phyloP scores from a whole-genome alignment of 768 basidiomycete genomes.

The Leccinum subgranulosum region DNA sequence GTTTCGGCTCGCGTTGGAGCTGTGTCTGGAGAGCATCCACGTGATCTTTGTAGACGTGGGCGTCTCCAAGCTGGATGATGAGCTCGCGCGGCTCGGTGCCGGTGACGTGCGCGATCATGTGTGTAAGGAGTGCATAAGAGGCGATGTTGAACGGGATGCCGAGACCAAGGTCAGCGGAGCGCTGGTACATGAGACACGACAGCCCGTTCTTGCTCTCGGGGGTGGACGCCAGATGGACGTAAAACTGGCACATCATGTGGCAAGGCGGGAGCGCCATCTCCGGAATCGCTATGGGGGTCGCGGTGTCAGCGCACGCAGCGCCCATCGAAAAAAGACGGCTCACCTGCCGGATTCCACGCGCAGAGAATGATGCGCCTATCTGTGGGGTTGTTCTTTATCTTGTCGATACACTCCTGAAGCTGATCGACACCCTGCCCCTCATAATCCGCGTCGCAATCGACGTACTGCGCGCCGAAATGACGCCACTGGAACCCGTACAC shows the following conservation, averaged over 20 bases:
- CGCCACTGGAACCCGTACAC: slow-evolving; percentile 98
- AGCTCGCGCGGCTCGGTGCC: slow-evolving; percentile 84
- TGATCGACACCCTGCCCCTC: slow-evolving; percentile 89
- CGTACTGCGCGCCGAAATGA: slow-evolving; percentile 86
- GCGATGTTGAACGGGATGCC: slow-evolving; percentile 99
- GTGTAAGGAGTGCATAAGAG: slow-evolving; percentile 94
- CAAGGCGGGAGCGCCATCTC: slow-evolving; percentile 97
- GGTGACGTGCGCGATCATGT: slow-evolving; percentile 96
- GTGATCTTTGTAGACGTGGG: slow-evolving; percentile 94
- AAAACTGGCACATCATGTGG: slow-evolving; percentile 99
- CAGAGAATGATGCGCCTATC: slow-evolving; percentile 92
- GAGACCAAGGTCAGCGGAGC: slow-evolving; percentile 94
- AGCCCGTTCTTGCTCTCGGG: slow-evolving; percentile 60
- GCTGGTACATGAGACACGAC: slow-evolving; percentile 96
- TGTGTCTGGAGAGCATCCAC: slow-evolving; percentile 83
- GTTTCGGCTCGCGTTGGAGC: slow-evolving; percentile 69
- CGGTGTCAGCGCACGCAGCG: neutral
- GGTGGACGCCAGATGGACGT: slow-evolving; percentile 78
- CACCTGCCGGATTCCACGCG: slow-evolving; percentile 98
- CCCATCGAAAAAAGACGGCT: slow-evolving; percentile 10
- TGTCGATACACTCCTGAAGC: slow-evolving; percentile 80
- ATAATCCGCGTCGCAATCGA: slow-evolving; percentile 73
- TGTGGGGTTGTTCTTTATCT: slow-evolving; percentile 91
- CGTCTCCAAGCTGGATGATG: slow-evolving; percentile 94
- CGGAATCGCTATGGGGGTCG: slow-evolving; percentile 64